Evolutionary conservation across 257 asterid species (phyloP), one percentile per base, ranked within the genome.

Genomic region (Ilex asprella): DNA sequence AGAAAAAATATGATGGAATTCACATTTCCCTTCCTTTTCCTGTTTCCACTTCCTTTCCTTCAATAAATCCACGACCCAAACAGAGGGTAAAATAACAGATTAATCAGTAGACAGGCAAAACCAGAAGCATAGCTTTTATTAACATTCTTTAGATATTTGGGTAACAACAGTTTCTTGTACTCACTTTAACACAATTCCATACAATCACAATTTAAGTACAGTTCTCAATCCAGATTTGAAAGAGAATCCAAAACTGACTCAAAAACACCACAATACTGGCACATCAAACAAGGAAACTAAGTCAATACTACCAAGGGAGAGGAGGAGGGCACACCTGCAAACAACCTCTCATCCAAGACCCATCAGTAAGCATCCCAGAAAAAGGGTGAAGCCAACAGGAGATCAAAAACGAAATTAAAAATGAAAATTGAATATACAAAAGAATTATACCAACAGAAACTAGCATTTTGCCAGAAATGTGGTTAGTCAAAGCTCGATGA

Each of bases 341-440:
- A 73, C 94, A 76, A 75, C 96, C 98, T 91, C 95, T 75, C 96
- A 80, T 88, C 90, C 96, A 75, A 76, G 58, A 84, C 88, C 84
- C 67, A 56, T 39, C 54, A 13, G 63, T 44, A n/a, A 66, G 30
- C 43, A 73, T 31, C 2, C 16, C 39, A 61, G 70, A 31, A 15
- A 46, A 39, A 12, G 43, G 52, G 39, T 30, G 13, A 7, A 49
- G 59, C 2, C 27, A 51, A 12, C 52, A 54, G 60, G 21, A 31
- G 58, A 14, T 7, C 15, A 47, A 16, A 32, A n/a, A 29, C 6
- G 46, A 58, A 10, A 16, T 7, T 16, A 47, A 16, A 32, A n/a
- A 29, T 7, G 46, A 58, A 10, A 16, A 59, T 12, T 46, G 65
- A 56, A 58, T 47, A 56, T 68, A 69, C 31, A 59, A 68, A 66